These are phyloP conservation scores for Cyphellophora attinorum DNA, from an alignment of 2,329 filamentous ascomycete species.

Conservation along the genomic window DNA sequence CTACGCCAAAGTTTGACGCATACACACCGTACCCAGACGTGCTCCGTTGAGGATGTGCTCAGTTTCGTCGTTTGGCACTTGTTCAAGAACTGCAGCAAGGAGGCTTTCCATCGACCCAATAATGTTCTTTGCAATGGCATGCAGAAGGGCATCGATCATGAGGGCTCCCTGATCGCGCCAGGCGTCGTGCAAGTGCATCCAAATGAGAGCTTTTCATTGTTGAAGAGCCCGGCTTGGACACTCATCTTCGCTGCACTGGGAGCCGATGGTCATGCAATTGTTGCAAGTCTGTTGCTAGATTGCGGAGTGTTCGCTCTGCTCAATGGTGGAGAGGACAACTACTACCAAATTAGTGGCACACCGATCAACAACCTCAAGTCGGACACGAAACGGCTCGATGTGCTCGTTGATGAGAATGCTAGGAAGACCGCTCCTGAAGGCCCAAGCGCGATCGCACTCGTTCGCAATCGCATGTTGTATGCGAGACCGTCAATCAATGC, in stretches of 20 bases:
- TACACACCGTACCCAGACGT: slow-evolving; percentile 31
- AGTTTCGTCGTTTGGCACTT: slow-evolving; percentile 70
- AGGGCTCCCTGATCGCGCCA: neutral
- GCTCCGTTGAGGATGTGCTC: slow-evolving; percentile 60
- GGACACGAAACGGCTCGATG: slow-evolving; percentile 21
- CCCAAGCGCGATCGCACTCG: slow-evolving; percentile 37
- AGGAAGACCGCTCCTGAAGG: neutral
- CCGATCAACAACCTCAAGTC: slow-evolving; percentile 6
- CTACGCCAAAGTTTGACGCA: slow-evolving; percentile 23
- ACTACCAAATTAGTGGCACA: slow-evolving; percentile 66
- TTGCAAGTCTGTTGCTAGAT: slow-evolving; percentile 67
- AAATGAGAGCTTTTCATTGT: slow-evolving; percentile 59
- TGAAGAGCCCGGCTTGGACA: slow-evolving; percentile 68
- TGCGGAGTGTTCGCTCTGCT: slow-evolving; percentile 65
- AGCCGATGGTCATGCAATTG: slow-evolving; percentile 62
- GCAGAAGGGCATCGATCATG: slow-evolving; percentile 27
- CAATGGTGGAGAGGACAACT: slow-evolving; percentile 52
- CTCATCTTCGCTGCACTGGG: slow-evolving; percentile 66
- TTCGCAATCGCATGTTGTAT: slow-evolving; percentile 80
- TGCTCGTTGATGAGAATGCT: slow-evolving; percentile 2
- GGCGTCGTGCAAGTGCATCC: slow-evolving; percentile 55
- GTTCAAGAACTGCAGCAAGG: slow-evolving; percentile 49
- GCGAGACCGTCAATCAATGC: slow-evolving; percentile 62
- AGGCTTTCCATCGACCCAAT: slow-evolving; percentile 43
- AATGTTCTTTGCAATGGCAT: slow-evolving; percentile 83